These are phyloP conservation scores for Aspergillus quadrilineatus DNA, from an alignment of 2,329 filamentous ascomycete genomes.

Conservation along the genomic window DNA sequence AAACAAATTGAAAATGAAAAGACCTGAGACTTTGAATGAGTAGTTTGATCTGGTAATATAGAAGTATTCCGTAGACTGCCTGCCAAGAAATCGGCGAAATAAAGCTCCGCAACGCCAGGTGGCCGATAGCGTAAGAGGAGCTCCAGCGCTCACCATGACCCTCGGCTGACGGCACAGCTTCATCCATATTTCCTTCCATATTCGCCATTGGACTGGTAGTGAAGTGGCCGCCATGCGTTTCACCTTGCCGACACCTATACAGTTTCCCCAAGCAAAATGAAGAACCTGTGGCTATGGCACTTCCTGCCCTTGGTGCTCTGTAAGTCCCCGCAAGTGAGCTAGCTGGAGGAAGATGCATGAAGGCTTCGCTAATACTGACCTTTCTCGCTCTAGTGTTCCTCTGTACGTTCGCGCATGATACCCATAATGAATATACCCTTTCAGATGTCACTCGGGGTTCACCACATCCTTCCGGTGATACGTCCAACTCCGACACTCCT, in stretches of 20 bases:
- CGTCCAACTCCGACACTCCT: slow-evolving; percentile 19
- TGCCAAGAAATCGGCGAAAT: slow-evolving; percentile 31
- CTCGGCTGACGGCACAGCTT: background rate
- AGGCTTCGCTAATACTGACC: slow-evolving; percentile 3
- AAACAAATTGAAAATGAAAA: slow-evolving; percentile 19
- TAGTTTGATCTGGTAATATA: background rate
- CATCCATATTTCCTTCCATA: background rate
- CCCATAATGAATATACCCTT: slow-evolving; percentile 20
- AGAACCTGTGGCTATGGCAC: slow-evolving; percentile 30
- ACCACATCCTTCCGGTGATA: slow-evolving; percentile 22
- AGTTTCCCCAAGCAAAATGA: slow-evolving; percentile 35
- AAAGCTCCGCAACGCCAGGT: slow-evolving; percentile 41
- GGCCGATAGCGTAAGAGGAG: slow-evolving; percentile 27
- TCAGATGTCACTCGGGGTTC: slow-evolving; percentile 21
- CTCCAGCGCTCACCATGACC: slow-evolving; percentile 1
- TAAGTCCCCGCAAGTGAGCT: slow-evolving; percentile 22
- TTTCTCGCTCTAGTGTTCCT: slow-evolving; percentile 29
- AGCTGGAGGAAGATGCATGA: background rate
- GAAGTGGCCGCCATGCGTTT: slow-evolving; percentile 36
- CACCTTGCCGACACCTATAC: slow-evolving; percentile 21
- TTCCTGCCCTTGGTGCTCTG: slow-evolving; percentile 36
- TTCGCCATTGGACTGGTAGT: background rate
- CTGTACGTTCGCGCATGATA: slow-evolving; percentile 30
- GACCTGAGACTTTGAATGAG: slow-evolving; percentile 5
- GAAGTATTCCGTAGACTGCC: background rate